phyloP scores from a whole-genome alignment of 805 yeast genomes.

The Yamadazyma ubonensis region DNA sequence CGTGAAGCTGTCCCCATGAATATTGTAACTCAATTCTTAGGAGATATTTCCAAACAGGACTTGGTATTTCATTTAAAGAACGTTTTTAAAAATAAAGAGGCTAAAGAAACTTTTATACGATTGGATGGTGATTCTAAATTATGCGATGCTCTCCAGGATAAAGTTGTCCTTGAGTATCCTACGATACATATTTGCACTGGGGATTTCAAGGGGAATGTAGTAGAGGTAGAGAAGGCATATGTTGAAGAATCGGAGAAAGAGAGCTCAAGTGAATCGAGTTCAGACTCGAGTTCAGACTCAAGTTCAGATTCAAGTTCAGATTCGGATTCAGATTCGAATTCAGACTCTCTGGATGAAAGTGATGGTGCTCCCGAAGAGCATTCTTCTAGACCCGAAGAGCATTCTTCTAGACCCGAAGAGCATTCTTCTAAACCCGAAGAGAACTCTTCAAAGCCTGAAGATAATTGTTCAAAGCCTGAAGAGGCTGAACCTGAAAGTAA shows the following conservation, averaged over 20 bases:
- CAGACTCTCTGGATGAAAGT: constrained; percentile 13
- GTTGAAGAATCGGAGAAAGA: constrained; percentile 1
- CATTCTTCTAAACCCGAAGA: too few relatives aligned
- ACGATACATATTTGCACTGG: constrained; percentile 50
- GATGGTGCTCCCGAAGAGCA: constrained; percentile 34
- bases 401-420: too few relatives aligned
- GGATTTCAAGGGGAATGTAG: constrained; percentile 23
- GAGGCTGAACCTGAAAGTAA: too few relatives aligned
- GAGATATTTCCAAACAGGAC: constrained; percentile 23
- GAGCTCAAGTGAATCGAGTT: constrained; percentile 9
- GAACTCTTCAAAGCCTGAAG: too few relatives aligned
- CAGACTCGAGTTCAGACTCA: constrained; percentile 17
- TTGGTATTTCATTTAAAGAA: constrained; percentile 34
- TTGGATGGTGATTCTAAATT: constrained; percentile 37
- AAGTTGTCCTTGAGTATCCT: constrained; percentile 75
- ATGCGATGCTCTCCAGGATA: constrained; percentile 44
- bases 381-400: constrained; percentile 30
- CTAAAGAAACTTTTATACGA: constrained; percentile 28
- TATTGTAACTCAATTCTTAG: constrained; percentile 20
- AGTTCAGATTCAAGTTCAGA: constrained; percentile 20
- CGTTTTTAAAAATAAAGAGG: constrained; percentile 23
- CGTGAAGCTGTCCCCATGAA: constrained; percentile 43
- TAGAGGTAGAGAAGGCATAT: constrained; percentile 13
- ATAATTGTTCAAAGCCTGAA: too few relatives aligned
- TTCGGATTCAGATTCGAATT: constrained; percentile 14